Base-by-base conservation (phyloP, 2,329 filamentous ascomycete species). In the Aspergillus nomiae region DNA sequence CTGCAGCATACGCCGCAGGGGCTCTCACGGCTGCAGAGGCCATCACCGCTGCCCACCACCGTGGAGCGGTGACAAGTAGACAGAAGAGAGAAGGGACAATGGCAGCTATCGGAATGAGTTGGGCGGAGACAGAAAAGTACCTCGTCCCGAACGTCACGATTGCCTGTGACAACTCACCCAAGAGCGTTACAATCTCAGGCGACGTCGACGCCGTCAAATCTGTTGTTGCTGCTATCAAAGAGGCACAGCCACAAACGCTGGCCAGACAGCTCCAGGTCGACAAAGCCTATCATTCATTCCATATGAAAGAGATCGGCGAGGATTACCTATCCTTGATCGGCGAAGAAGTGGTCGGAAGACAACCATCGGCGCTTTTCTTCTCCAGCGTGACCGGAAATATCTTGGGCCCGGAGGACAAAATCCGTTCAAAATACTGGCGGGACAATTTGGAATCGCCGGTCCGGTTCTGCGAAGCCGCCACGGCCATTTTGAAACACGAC, bases 1-100 rank as follows among this genome's bases (percentile, higher is more conserved):
- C 67, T 2, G 73, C 71, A 4, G 72, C 71, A 16, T 75, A 72
- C 63, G 67, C 70, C 19, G 67, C 67, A 9, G 70, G 69, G 3
- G 61, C 60, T 19, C 56, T 75, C 2, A 64, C 65, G 0, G 53
- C 56, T 19, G 48, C 55, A 30, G 66, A 65, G 28, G 73, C 72
- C 5, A 65, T 74, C 28, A 62, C 60, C 4, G 59, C 69, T 14
- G 67, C 71, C 2, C 74, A 66, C 58, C 70, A 69, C 48, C 68
- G 72, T 14, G 72, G 73, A 2, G 30, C 36, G 16, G 26, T 38
- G 1, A 38, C 36, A 14, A 38, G 16, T 12, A 19, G 36, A 14
- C 12, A 19, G 4, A 38, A 19, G 12, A 14, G 12, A 14, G 36
- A 5, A 14, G 36, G 36, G 12, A 19, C 36, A 14, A 38, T 38